Conservation (phyloP, 75 land plant genomes). For the Isoetes taiwanensis region DNA sequence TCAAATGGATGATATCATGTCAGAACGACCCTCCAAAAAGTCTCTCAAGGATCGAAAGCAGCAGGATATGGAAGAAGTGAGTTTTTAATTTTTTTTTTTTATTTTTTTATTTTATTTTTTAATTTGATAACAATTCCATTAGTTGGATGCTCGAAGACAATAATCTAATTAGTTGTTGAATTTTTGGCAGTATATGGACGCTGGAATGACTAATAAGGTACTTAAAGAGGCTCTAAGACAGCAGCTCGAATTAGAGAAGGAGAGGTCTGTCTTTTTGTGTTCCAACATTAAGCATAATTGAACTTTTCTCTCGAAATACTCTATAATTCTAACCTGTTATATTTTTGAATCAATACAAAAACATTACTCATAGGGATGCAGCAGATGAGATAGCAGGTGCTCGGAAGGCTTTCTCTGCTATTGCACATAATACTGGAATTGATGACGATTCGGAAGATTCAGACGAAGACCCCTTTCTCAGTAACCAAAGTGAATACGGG, state of each 20-base stretch:
- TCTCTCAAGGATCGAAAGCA: slow-evolving; percentile 7
- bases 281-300: too few species aligned
- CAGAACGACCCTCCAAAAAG: slow-evolving; percentile 5
- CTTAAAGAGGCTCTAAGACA: slow-evolving; percentile 62
- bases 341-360: not conserved
- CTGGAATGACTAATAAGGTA: slow-evolving; percentile 55
- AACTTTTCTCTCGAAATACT: too few species aligned
- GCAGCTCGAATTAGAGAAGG: slow-evolving; percentile 63
- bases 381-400: slow-evolving; percentile 31
- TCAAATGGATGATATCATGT: slow-evolving; percentile 11
- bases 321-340: not conserved
- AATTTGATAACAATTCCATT: not conserved
- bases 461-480: slow-evolving; percentile 45
- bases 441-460: slow-evolving; percentile 52
- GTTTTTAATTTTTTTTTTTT: not conserved
- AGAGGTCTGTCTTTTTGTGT: slow-evolving; percentile 27
- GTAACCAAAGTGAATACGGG: slow-evolving; percentile 39
- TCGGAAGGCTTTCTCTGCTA: slow-evolving; percentile 26
- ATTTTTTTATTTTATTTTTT: not conserved
- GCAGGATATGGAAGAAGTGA: slow-evolving; percentile 21
- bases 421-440: slow-evolving; percentile 10
- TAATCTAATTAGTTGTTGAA: not conserved
- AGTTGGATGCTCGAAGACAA: too few species aligned
- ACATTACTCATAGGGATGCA: slow-evolving; percentile 17
- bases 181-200: slow-evolving; percentile 18